Evolutionary conservation across 176 grass and related monocot genomes (phyloP).

Genomic region (Saccharum spontaneum): DNA sequence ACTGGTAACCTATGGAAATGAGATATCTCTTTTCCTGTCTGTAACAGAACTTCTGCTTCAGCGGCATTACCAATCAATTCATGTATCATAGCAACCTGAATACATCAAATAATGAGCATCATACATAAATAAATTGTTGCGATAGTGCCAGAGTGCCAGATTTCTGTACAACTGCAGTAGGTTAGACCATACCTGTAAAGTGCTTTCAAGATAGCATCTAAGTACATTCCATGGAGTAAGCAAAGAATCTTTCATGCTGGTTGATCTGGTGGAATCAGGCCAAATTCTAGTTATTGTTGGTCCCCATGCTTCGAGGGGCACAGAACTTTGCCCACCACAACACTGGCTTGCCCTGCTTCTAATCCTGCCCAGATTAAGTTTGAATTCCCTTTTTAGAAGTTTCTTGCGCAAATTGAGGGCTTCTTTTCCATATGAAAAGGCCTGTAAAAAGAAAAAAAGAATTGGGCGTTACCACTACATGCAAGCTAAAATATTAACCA

Average conservation of each 20-base stretch:
- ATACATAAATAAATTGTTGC: conserved; percentile 3
- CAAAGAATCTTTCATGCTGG: conserved; percentile 43
- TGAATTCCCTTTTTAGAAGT: conserved; percentile 71
- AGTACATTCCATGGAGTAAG: conserved; percentile 76
- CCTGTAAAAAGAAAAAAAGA: conserved; percentile 43
- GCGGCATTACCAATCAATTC: conserved; percentile 69
- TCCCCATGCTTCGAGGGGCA: conserved; percentile 42
- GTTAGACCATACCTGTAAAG: conserved; percentile 66
- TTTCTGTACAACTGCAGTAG: not conserved
- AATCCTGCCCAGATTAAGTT: conserved; percentile 31
- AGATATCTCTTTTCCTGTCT: conserved; percentile 75
- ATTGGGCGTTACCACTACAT: not conserved
- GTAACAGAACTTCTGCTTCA: conserved; percentile 80
- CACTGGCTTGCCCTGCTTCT: not conserved
- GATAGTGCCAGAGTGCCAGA: too few species aligned
- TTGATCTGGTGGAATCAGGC: conserved; percentile 50
- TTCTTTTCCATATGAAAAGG: conserved; percentile 73
- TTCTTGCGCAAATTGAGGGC: conserved; percentile 64
- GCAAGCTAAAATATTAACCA: conserved; percentile 12
- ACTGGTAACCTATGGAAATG: conserved; percentile 42
- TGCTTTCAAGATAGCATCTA: conserved; percentile 90
- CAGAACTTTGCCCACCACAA: conserved; percentile 27
- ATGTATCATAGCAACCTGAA: conserved; percentile 63
- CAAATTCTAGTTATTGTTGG: conserved; percentile 60
- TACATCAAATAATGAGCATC: conserved; percentile 3